Evolutionary conservation across 2,329 filamentous ascomycete species (phyloP), one percentile per base, ranked within the genome.

Genomic region (Verticillium tricorpus): DNA sequence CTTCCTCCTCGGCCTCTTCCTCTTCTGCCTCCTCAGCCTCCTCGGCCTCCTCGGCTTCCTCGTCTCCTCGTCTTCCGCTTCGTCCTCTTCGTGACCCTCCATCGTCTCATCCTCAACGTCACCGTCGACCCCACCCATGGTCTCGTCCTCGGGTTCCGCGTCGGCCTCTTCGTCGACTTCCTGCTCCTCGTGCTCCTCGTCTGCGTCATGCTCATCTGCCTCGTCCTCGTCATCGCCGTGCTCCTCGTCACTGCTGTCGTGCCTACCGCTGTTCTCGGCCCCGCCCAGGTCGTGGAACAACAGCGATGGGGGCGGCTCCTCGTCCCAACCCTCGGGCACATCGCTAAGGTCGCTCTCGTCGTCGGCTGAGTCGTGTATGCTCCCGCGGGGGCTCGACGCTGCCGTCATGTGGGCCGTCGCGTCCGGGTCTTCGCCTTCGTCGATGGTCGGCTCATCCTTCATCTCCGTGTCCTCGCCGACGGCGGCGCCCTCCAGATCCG

Each of bases 331-430:
- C 4, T 82, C 75, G 31, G 85, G 79, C 5, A 87, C 82, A 64
- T 90, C 88, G 59, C 86, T 90, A 0, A 90, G 77, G 64, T 90
- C 88, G 69, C 87, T 90, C 71, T 90, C 88, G 60, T 89, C 86
- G 64, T 90, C 87, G 0, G 85, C 87, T 50, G 83, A 88, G 63
- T 89, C 86, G 63, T 88, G 84, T 8, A 87, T 75, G 63, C 85
- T 91, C 6, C 82, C 84, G 0, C 81, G 80, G 6, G 82, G 80
- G 61, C 85, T 87, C 58, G 78, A 85, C 35, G 63, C 72, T 73
- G 55, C 64, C 61, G 57, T 64, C 64, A 22, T 64, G 64, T 7
- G 66, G 62, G 56, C 73, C 73, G 14, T 68, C 66, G 14, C 67
- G 58, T 59, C 73, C 5, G 22, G 22, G 68, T 55, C 73, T 68